Conservation (phyloP, 208 protist species). For the Jaenimonas drosophilae region DNA sequence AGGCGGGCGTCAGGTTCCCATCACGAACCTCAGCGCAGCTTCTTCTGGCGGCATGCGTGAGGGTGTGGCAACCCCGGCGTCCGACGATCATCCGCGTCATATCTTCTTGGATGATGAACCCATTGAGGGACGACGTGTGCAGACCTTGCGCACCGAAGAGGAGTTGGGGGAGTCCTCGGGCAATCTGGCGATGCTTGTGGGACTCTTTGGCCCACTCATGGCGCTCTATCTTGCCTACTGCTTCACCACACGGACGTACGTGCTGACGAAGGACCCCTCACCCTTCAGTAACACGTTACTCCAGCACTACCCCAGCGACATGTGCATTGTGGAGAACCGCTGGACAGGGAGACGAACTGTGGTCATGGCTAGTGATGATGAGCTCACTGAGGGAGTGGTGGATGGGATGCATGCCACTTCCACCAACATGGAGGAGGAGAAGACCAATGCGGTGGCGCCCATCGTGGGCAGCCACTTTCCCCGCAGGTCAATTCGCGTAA, state of each 20-base stretch:
- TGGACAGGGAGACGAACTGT: constrained; percentile 24
- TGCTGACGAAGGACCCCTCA: constrained; percentile 44
- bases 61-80: too few relatives aligned
- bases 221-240: constrained; percentile 32
- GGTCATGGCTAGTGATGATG: constrained; percentile 9
- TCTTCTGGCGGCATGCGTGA: neutral
- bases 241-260: constrained; percentile 53
- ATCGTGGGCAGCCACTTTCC: neutral
- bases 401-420: neutral
- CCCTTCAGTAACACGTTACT: constrained; percentile 32
- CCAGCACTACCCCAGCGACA: constrained; percentile 56
- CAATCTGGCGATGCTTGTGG: constrained; percentile 13
- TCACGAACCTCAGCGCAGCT: neutral
- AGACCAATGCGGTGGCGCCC: neutral
- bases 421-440: neutral
- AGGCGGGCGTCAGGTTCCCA: neutral
- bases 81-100: too few relatives aligned
- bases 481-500: constrained; percentile 28
- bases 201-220: constrained; percentile 9
- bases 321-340: constrained; percentile 49
- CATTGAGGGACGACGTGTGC: neutral
- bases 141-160: neutral
- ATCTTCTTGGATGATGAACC: constrained; percentile 1
- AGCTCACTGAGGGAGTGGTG: neutral
- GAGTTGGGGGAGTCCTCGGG: neutral